Percentiles rank a stretch among this genome's conserved stretches.
These are phyloP conservation scores for Chlamydomonas sphaeroides DNA, from an alignment of 139 green algal species.

Conservation along the genomic window DNA sequence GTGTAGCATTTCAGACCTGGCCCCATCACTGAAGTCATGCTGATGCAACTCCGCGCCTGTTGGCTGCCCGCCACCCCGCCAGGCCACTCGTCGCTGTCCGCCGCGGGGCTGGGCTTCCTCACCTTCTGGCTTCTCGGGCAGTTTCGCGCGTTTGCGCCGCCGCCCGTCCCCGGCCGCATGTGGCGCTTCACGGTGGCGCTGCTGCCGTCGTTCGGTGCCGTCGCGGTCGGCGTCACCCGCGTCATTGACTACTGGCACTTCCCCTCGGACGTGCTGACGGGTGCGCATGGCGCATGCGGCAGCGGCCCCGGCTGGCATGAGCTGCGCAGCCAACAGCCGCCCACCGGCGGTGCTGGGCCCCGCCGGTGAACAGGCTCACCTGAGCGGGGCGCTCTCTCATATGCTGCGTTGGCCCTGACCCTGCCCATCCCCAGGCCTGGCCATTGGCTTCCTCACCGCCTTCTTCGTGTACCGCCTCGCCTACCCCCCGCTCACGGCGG, in stretches of 20 bases:
- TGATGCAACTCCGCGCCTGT: too few relatives aligned
- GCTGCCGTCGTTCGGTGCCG: slow-evolving; percentile 51
- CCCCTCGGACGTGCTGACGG: slow-evolving; percentile 57
- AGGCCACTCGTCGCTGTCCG: slow-evolving; percentile 75
- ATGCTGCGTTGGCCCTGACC: too few relatives aligned
- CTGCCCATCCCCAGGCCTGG: slow-evolving; percentile 11
- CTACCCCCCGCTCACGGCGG: slow-evolving; percentile 23
- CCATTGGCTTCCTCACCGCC: slow-evolving; percentile 32
- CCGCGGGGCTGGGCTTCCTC: slow-evolving; percentile 67
- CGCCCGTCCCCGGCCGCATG: slow-evolving; percentile 28
- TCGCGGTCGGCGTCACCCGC: slow-evolving; percentile 62
- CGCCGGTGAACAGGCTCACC: not conserved
- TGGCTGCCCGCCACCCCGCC: not conserved
- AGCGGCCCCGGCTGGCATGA: too few relatives aligned
- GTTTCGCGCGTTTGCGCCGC: slow-evolving; percentile 44
- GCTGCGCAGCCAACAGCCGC: too few relatives aligned
- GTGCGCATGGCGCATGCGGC: too few relatives aligned
- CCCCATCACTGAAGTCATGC: not conserved
- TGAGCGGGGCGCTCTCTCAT: too few relatives aligned
- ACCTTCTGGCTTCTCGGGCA: slow-evolving; percentile 70
- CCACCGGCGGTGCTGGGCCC: too few relatives aligned
- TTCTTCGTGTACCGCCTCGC: slow-evolving; percentile 25
- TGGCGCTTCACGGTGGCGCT: slow-evolving; percentile 52
- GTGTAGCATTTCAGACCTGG: too few relatives aligned
- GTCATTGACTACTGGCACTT: slow-evolving; percentile 70